phyloP scores from a whole-genome alignment of 2,329 filamentous ascomycete species.

The Fusarium tanahbumbuense region DNA sequence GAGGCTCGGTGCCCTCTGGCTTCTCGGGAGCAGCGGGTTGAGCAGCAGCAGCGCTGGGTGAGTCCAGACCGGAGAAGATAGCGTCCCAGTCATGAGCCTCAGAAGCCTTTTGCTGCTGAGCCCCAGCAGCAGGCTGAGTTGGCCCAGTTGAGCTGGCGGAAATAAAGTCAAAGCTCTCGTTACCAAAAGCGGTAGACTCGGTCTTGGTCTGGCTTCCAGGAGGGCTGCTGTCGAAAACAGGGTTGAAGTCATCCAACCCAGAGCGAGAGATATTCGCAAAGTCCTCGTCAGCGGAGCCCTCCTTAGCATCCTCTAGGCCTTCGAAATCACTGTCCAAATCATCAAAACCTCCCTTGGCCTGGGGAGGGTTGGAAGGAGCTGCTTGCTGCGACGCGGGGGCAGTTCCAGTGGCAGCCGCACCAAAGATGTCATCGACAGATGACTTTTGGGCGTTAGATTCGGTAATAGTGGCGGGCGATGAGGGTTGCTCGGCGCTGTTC shows the following conservation, averaged over 20 bases:
- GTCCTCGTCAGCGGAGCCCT: slow-evolving; percentile 82
- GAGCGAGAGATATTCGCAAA: slow-evolving; percentile 80
- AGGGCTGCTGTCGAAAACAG: slow-evolving; percentile 80
- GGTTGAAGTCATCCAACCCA: slow-evolving; percentile 81
- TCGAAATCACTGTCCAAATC: slow-evolving; percentile 85
- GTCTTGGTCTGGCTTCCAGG: slow-evolving; percentile 66
- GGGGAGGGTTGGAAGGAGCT: slow-evolving; percentile 49
- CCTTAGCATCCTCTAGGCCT: slow-evolving; percentile 85
- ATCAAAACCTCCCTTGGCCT: slow-evolving; percentile 70
- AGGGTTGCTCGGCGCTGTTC: slow-evolving; percentile 47
- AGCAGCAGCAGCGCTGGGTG: slow-evolving; percentile 53
- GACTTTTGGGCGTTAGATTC: slow-evolving; percentile 47
- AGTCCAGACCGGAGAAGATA: slow-evolving; percentile 86
- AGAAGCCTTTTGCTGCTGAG: slow-evolving; percentile 53
- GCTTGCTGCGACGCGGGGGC: slow-evolving; percentile 47
- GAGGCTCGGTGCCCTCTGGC: slow-evolving; percentile 28
- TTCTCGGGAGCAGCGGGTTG: slow-evolving; percentile 37
- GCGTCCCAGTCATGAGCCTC: slow-evolving; percentile 90
- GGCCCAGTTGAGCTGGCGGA: slow-evolving; percentile 52
- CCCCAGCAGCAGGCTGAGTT: slow-evolving; percentile 54
- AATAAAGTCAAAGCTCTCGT: slow-evolving; percentile 70
- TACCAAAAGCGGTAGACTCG: slow-evolving; percentile 63
- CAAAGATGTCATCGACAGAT: slow-evolving; percentile 58
- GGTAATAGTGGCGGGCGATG: slow-evolving; percentile 50
- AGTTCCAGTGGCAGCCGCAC: slow-evolving; percentile 47